Conservation (phyloP, 345 rosid species). For the Camelina hispida region DNA sequence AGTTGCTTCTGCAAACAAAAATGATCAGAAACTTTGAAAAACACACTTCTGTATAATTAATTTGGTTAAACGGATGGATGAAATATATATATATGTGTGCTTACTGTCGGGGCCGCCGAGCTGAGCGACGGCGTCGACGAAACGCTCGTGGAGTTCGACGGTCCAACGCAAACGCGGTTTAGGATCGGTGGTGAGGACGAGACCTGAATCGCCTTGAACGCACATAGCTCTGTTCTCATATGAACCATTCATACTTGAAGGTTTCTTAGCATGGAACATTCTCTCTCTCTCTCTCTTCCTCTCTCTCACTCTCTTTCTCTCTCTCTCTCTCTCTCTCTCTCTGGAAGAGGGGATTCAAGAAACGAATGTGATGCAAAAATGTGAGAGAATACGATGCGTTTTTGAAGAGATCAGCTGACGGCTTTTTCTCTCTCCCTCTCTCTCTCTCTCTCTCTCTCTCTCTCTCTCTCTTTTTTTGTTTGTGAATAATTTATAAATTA, state of each 20-base stretch:
- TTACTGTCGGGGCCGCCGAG: constrained; percentile 99
- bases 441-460: constrained; percentile 13
- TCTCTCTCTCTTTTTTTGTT: constrained; percentile 1
- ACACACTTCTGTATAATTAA: background rate
- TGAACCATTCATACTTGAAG: constrained; percentile 84
- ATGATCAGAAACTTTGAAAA: background rate
- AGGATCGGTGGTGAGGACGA: constrained; percentile 99
- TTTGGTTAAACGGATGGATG: background rate
- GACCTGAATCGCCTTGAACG: constrained; percentile 99
- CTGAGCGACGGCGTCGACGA: constrained; percentile 98
- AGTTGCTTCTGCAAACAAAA: constrained; percentile 75
- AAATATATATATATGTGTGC: background rate
- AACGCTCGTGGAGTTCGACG: constrained; percentile 98
- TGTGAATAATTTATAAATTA: constrained; percentile 17
- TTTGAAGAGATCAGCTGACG: constrained; percentile 55
- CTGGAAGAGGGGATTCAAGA: constrained; percentile 43
- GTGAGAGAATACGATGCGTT: constrained; percentile 88
- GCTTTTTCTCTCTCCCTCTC: constrained; percentile 33
- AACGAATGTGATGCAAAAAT: constrained; percentile 92
- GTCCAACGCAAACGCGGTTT: constrained; percentile 99
- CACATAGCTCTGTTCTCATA: constrained; percentile 84
- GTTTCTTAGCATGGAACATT: constrained; percentile 98
- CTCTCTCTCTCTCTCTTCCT: constrained; percentile 48
- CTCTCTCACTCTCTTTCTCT: constrained; percentile 41
- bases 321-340: constrained; percentile 55